phyloP scores from a whole-genome alignment of 2,329 filamentous ascomycete genomes.

The Didymella exigua region DNA sequence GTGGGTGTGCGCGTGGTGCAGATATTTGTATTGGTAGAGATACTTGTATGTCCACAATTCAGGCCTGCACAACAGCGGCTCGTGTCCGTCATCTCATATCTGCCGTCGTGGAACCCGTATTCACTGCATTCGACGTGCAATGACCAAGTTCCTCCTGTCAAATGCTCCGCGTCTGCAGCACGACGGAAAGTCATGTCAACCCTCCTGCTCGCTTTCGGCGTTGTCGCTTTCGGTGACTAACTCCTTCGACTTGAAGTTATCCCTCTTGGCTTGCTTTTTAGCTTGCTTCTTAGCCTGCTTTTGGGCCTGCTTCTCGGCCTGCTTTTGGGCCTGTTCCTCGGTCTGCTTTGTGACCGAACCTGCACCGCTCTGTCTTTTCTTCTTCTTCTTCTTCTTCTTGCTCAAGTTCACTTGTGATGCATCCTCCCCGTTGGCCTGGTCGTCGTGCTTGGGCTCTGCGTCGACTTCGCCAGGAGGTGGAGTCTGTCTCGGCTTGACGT shows the following conservation, averaged over 20 bases:
- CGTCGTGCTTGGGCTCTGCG: neutral
- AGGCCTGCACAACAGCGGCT: no score
- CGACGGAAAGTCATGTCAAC: neutral
- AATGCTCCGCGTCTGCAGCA: slow-evolving; percentile 8
- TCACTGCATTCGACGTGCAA: no score
- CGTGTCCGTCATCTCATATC: no score
- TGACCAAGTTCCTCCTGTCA: no score
- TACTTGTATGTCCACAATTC: no score
- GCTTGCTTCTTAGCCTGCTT: neutral
- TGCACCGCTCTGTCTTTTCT: slow-evolving; percentile 12
- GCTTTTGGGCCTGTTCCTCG: neutral
- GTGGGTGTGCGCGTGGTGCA: no score
- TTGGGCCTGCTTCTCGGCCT: neutral
- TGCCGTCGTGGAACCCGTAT: no score
- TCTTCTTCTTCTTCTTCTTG: slow-evolving; percentile 4
- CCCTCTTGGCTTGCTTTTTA: neutral
- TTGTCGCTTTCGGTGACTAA: slow-evolving; percentile 17
- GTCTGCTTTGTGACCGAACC: neutral
- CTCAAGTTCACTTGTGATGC: neutral
- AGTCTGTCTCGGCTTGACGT: slow-evolving; percentile 20
- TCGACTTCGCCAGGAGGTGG: neutral
- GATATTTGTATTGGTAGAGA: no score
- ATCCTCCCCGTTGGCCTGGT: neutral
- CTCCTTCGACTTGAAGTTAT: slow-evolving; percentile 19
- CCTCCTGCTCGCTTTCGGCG: slow-evolving; percentile 5